phyloP scores from a whole-genome alignment of 2,329 filamentous ascomycete genomes.

The Venturia asperata region DNA sequence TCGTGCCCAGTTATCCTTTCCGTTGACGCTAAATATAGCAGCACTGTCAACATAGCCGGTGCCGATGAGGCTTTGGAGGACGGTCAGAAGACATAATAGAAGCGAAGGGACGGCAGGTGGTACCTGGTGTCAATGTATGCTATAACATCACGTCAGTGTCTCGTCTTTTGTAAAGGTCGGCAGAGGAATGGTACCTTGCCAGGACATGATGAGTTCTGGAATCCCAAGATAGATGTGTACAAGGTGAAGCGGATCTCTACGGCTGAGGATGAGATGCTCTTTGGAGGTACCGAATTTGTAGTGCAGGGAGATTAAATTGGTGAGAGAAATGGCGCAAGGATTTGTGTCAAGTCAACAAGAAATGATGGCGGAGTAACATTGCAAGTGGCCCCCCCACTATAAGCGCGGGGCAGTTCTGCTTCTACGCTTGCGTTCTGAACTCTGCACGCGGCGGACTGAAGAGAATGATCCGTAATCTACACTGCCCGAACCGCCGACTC shows the following conservation, averaged over 20 bases:
- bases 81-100: slow-evolving; percentile 19
- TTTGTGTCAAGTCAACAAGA: slow-evolving; percentile 8
- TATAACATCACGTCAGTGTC: slow-evolving; percentile 25
- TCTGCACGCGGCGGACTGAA: too few relatives aligned
- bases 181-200: slow-evolving; percentile 33
- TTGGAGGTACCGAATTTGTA: background rate
- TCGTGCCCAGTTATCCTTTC: slow-evolving; percentile 63
- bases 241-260: background rate
- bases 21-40: slow-evolving; percentile 43
- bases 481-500: background rate
- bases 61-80: slow-evolving; percentile 34
- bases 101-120: slow-evolving; percentile 6
- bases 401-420: too few relatives aligned
- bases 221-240: background rate
- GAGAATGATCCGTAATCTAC: background rate
- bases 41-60: slow-evolving; percentile 42
- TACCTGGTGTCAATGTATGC: slow-evolving; percentile 39
- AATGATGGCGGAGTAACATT: slow-evolving; percentile 4
- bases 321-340: slow-evolving; percentile 13
- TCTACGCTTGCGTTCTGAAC: too few relatives aligned
- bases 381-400: background rate
- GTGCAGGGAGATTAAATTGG: background rate
- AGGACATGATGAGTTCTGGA: slow-evolving; percentile 31
- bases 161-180: background rate
- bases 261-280: background rate